Base-by-base conservation (phyloP, 2,329 filamentous ascomycete genomes). In the Colletotrichum sp. region DNA sequence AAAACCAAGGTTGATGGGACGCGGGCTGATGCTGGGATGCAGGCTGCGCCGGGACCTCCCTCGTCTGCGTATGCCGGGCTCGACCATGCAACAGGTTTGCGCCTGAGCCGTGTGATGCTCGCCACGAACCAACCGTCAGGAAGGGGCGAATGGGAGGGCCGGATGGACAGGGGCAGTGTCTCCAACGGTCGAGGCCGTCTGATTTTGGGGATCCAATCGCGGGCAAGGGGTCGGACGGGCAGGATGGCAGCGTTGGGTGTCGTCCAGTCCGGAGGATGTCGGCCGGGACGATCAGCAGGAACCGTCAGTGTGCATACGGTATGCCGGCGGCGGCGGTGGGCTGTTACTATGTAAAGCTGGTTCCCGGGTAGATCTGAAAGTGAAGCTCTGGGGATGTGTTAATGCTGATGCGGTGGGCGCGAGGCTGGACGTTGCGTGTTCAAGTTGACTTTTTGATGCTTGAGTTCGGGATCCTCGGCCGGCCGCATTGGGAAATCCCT, bases 41-140 rank as follows among this genome's bases (percentile, higher is more conserved):
- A 52, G 43, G 43, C 15, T 64, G 6, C 73, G 73, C 73, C 70
- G 66, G 73, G 73, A 65, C 73, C 73, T 65, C 48, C 73, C 70
- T 65, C 73, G 64, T 65, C 61, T 36, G 70, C 15, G 28, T 7
- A 52, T n/a, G 34, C 73, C 16, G 65, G 70, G 73, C 64, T 68
- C 56, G 65, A 68, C 73, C 70, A 75, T 76, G 73, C 73, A 68
- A 65, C 64, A 65, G 34, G 30, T 52, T 36, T 73, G 73, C 70
- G 73, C 70, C 70, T 60, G 30, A 28, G 52, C 73, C 58, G 30
- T 62, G 65, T 48, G 58, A 73, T 61, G 64, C 34, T 66, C 65
- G 70, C 56, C 67, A 70, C 67, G 67, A 62, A 69, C 58, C 58
- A 67, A 36, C 30, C 43, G n/a, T 21, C 43, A 52, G n/a, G 43